phyloP scores from a whole-genome alignment of 306 rosid genomes.

The Clitoria ternatea region DNA sequence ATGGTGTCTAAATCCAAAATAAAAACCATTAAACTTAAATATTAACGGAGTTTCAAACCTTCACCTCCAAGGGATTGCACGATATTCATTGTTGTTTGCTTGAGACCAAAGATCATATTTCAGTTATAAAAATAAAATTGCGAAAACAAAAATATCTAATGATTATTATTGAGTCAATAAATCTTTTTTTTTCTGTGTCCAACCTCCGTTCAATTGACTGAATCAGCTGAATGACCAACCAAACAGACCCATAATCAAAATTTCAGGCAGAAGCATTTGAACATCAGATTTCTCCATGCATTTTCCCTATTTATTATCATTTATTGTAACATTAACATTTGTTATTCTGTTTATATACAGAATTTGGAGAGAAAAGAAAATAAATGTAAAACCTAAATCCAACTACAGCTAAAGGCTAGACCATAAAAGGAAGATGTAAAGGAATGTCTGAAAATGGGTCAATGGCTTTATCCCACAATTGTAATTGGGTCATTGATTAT shows the following conservation, averaged over 20 bases:
- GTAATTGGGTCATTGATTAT: slow-evolving; percentile 28
- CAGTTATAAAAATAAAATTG: too few relatives aligned
- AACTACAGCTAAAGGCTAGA: slow-evolving; percentile 17
- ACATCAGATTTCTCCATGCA: background rate
- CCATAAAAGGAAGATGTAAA: slow-evolving; percentile 3
- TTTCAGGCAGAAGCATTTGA: background rate
- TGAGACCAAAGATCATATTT: too few relatives aligned
- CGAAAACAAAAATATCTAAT: too few relatives aligned
- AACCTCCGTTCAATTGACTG: too few relatives aligned
- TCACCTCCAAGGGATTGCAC: too few relatives aligned
- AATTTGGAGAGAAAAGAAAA: slow-evolving; percentile 7
- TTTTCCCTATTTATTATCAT: slow-evolving; percentile 2
- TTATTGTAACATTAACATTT: slow-evolving; percentile 21
- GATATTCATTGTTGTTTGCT: too few relatives aligned
- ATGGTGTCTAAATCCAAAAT: too few relatives aligned
- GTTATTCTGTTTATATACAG: slow-evolving; percentile 24
- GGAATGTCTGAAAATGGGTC: slow-evolving; percentile 30
- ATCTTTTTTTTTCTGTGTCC: too few relatives aligned
- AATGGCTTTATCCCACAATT: slow-evolving; percentile 27
- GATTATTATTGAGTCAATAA: too few relatives aligned
- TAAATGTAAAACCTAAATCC: slow-evolving; percentile 22
- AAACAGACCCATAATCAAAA: background rate
- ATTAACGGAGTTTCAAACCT: too few relatives aligned
- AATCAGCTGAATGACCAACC: too few relatives aligned
- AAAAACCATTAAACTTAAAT: too few relatives aligned